These are phyloP conservation scores for Syzygium jambos DNA, from an alignment of 345 rosid genomes.

Conservation along the genomic window DNA sequence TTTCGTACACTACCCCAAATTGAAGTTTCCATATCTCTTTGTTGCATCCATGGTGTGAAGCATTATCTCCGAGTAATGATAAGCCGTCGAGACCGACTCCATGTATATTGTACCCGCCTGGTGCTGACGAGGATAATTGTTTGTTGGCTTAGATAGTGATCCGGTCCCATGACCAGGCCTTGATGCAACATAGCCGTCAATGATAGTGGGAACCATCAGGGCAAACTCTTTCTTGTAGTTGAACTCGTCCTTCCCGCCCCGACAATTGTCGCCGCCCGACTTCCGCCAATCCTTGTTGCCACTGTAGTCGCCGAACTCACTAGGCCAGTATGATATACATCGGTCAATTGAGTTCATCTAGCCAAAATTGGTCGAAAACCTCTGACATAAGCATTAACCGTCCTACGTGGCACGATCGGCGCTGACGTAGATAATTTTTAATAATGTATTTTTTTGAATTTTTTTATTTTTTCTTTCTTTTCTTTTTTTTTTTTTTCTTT, in stretches of 20 bases:
- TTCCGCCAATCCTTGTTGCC: background rate
- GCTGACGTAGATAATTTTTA: too few relatives aligned
- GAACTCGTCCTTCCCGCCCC: background rate
- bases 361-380: too few relatives aligned
- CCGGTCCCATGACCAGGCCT: background rate
- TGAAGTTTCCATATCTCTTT: background rate
- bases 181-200: background rate
- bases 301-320: background rate
- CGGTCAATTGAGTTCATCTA: too few relatives aligned
- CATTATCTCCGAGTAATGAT: background rate
- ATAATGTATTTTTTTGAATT: too few relatives aligned
- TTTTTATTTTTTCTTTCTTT: too few relatives aligned
- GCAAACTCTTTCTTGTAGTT: too few relatives aligned
- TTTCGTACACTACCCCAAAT: background rate
- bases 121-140: background rate
- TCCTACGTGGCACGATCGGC: too few relatives aligned
- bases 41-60: background rate
- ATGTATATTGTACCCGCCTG: background rate
- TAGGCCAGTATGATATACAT: background rate
- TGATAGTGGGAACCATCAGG: background rate
- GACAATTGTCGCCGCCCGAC: background rate
- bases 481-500: too few relatives aligned
- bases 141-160: background rate
- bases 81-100: background rate
- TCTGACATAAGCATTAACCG: rapidly evolving